Evolutionary conservation across 164 flowering plant genomes (phyloP), one percentile per base, ranked within the genome.

Genomic region (Stephania japonica): DNA sequence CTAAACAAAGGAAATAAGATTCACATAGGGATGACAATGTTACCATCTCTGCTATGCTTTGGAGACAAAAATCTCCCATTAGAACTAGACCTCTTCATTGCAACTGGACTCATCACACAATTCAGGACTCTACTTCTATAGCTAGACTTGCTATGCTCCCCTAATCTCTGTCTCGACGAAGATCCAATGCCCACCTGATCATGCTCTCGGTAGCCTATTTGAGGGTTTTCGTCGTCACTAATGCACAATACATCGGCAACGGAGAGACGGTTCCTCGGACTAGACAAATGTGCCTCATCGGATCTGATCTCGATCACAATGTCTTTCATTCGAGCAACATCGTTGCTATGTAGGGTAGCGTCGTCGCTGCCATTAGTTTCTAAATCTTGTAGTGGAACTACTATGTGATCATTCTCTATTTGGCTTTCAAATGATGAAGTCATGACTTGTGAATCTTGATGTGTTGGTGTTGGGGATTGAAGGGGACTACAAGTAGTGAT

Each of bases 21-120:
- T 68, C 73, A 44, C 63, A 75, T 42, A 42, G 43, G 56, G 19
- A 71, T 64, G 16, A 24, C 43, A 66, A 18, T 12, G 41, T 66
- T 75, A 42, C 77, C 72, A 64, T 75, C 82, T 74, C 84, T 85
- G 24, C 83, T 81, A 61, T 82, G 71, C 75, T 83, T 82, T 44
- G 77, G 68, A n/a, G 84, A 80, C 38, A 80, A 72, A 67, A 83
- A 85, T 77, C 88, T 85, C 19, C 97, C 94, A 77, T 90, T 83
- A 0, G 98, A 89, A 75, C 84, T 76, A 5, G 98, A 88, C 72
- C 97, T 83, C 79, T 87, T 89, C 87, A 88, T 85, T 4, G 80
- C 69, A 68, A 66, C 68, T 25, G 86, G 85, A 73, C 77, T 80
- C 71, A 25, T 72, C 13, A 81, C 85, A 79, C 81, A 80, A 73